These are phyloP conservation scores for Paraconiothyrium brasiliense DNA, from an alignment of 2,329 filamentous ascomycete species.

Conservation along the genomic window DNA sequence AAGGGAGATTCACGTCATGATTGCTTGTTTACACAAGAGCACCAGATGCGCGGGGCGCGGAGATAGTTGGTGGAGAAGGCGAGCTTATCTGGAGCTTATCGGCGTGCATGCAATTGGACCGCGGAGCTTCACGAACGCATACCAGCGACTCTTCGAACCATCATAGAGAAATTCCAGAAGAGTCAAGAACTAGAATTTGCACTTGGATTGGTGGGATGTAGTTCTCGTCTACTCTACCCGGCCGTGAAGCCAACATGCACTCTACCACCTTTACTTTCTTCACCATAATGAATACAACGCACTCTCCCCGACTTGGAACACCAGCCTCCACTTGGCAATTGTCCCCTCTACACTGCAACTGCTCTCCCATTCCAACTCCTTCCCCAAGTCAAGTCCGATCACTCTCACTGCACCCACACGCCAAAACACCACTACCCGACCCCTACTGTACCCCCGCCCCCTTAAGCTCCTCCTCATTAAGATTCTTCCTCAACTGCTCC, in stretches of 20 bases:
- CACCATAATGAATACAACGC: no score
- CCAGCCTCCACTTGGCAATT: background rate
- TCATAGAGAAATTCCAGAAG: no score
- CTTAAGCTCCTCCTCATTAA: conserved; percentile 39
- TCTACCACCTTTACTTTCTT: background rate
- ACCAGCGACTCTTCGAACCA: no score
- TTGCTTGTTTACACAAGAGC: conserved; percentile 24
- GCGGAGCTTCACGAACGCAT: background rate
- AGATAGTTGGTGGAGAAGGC: conserved; percentile 32
- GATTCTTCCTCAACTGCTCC: conserved; percentile 42
- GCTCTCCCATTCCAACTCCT: background rate
- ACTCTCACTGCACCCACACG: no score
- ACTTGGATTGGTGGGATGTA: no score
- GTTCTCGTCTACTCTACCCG: background rate
- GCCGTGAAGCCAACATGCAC: background rate
- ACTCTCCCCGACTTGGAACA: background rate
- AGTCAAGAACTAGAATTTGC: no score
- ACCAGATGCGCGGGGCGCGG: conserved; percentile 49
- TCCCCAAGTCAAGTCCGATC: no score
- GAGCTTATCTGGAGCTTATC: conserved; percentile 10
- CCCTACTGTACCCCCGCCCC: background rate
- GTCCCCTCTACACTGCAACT: background rate
- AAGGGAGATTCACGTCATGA: conserved; percentile 50
- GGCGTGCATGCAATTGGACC: background rate
- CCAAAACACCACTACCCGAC: no score